Evolutionary conservation across 139 green algal genomes (phyloP).

Genomic region (Chlamydomonas schloesseri): DNA sequence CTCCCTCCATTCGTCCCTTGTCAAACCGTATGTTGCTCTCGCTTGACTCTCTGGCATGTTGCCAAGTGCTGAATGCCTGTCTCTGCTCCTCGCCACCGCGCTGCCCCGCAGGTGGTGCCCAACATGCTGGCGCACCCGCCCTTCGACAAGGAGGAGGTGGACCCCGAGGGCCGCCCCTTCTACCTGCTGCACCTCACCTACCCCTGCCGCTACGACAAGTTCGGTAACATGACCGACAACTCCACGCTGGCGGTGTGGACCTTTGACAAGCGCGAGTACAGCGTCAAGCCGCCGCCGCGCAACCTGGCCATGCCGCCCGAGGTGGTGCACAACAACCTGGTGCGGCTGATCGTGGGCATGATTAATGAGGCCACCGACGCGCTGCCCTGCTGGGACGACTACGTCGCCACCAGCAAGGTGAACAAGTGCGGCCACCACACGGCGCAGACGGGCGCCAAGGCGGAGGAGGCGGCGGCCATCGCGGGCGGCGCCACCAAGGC

Average conservation of each 20-base stretch:
- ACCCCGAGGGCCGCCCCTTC: constrained; percentile 58
- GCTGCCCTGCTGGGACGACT: constrained; percentile 86
- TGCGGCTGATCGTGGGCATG: constrained; percentile 51
- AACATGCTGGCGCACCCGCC: constrained; percentile 84
- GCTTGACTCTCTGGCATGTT: too few species aligned
- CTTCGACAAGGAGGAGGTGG: constrained; percentile 80
- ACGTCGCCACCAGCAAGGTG: constrained; percentile 55
- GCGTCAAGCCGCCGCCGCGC: constrained; percentile 39
- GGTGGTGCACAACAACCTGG: constrained; percentile 52
- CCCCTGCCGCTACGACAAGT: constrained; percentile 86
- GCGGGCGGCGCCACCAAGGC: background rate
- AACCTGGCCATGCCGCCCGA: constrained; percentile 43
- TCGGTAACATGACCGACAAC: constrained; percentile 48
- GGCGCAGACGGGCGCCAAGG: background rate
- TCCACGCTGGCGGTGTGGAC: constrained; percentile 68
- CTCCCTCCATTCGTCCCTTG: background rate
- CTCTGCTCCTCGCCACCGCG: too few species aligned
- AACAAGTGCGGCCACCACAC: constrained; percentile 13
- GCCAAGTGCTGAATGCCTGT: too few species aligned
- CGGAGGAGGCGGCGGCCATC: background rate
- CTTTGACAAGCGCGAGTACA: constrained; percentile 94
- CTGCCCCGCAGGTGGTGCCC: background rate
- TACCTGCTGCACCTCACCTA: constrained; percentile 99
- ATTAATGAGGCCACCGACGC: constrained; percentile 60
- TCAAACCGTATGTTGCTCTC: too few species aligned